phyloP scores from a whole-genome alignment of 176 grass and related monocot species.

The Ampelocalamus luodianensis region DNA sequence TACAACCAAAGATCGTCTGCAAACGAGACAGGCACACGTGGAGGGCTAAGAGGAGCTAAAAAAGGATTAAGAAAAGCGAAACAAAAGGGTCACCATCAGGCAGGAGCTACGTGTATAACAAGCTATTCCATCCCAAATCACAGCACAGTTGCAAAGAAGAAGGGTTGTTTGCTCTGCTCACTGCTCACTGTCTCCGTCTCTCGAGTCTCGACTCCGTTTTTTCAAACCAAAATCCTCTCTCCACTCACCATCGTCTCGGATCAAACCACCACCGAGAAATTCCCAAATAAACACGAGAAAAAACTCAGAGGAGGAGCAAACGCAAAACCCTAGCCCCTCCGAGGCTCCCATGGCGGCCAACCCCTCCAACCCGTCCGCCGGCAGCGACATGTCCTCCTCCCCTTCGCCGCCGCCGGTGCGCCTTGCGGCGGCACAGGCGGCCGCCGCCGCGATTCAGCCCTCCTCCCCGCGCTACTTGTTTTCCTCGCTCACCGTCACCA shows the following conservation, averaged over 20 bases:
- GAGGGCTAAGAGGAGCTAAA: neutral
- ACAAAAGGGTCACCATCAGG: neutral
- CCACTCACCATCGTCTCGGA: conserved; percentile 25
- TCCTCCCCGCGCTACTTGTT: conserved; percentile 69
- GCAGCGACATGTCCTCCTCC: conserved; percentile 18
- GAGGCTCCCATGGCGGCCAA: conserved; percentile 50
- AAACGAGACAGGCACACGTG: neutral
- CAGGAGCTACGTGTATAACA: conserved; percentile 39
- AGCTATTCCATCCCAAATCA: conserved; percentile 16
- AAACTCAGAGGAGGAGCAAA: neutral
- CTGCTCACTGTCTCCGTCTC: neutral
- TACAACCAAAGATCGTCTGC: too few relatives aligned
- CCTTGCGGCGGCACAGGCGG: conserved; percentile 31
- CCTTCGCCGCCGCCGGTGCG: conserved; percentile 46
- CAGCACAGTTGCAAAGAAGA: neutral
- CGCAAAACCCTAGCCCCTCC: conserved; percentile 42
- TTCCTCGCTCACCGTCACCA: conserved; percentile 47
- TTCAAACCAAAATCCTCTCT: conserved; percentile 46
- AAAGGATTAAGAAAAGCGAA: neutral
- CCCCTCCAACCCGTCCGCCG: conserved; percentile 32
- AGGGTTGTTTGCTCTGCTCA: neutral
- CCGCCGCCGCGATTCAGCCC: conserved; percentile 55
- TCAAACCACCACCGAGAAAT: conserved; percentile 31
- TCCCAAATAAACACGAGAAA: neutral
- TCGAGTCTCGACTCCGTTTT: neutral